A percentile compares a stretch with the other conserved stretches of the same genome.
These are phyloP conservation scores for Pholiota microspora DNA, from an alignment of 768 basidiomycete species.

Conservation along the genomic window DNA sequence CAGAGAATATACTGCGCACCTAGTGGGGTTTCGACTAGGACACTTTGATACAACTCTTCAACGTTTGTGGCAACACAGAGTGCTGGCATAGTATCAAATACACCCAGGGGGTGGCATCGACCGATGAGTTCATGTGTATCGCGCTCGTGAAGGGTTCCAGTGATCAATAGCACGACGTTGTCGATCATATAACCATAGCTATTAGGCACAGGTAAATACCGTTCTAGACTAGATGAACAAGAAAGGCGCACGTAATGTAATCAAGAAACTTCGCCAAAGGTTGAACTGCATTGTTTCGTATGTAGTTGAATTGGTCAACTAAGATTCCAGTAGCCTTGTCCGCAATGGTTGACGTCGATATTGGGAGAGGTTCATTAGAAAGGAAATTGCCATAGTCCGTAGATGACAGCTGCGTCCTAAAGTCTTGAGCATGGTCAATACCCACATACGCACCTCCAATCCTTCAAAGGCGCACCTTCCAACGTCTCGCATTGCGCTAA, in stretches of 20 bases:
- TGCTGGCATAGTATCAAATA: conserved; percentile 98
- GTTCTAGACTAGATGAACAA: not conserved
- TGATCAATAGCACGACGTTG: conserved; percentile 96
- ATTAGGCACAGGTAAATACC: conserved; percentile 15
- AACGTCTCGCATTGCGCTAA: conserved; percentile 96
- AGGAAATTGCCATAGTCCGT: conserved; percentile 99
- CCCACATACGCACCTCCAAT: not conserved
- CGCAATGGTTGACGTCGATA: conserved; percentile 93
- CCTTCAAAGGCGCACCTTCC: conserved; percentile 61
- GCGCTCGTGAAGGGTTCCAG: conserved; percentile 94
- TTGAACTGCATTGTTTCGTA: conserved; percentile 87
- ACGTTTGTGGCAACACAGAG: conserved; percentile 99
- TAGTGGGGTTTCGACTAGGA: conserved; percentile 95
- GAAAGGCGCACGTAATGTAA: conserved; percentile 85
- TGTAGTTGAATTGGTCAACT: conserved; percentile 96
- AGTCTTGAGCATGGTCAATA: conserved; percentile 52
- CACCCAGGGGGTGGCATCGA: conserved; percentile 94
- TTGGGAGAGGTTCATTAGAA: conserved; percentile 90
- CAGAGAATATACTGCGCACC: conserved; percentile 45
- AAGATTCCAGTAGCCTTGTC: conserved; percentile 94
- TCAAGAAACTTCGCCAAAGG: conserved; percentile 92
- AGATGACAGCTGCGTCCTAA: conserved; percentile 91
- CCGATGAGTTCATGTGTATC: conserved; percentile 97
- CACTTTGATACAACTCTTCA: conserved; percentile 95
- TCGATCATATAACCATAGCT: conserved; percentile 99